Evolutionary conservation across 2,329 filamentous ascomycete genomes (phyloP).

Genomic region (Cytospora schulzeri): DNA sequence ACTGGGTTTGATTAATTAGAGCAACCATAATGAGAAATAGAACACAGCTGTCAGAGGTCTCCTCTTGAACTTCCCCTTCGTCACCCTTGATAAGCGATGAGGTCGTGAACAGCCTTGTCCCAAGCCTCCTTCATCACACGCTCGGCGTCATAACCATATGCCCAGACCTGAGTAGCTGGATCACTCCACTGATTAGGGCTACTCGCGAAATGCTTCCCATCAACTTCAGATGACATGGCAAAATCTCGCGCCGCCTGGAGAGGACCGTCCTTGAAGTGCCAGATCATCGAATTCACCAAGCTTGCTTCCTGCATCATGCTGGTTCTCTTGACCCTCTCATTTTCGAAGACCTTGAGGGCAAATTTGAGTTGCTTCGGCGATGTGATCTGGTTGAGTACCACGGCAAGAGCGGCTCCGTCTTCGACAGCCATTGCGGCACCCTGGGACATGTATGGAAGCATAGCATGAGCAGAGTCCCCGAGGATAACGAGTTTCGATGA

Average conservation of each 20-base stretch:
- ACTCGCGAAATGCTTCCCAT: constrained; percentile 38
- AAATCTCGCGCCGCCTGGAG: constrained; percentile 44
- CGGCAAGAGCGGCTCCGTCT: constrained; percentile 43
- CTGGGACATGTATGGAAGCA: constrained; percentile 48
- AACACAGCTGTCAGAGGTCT: background rate
- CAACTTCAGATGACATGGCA: constrained; percentile 44
- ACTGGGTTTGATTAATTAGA: too few relatives aligned
- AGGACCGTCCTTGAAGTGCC: constrained; percentile 49
- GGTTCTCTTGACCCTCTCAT: constrained; percentile 38
- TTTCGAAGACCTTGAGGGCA: constrained; percentile 42
- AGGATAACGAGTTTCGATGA: constrained; percentile 40
- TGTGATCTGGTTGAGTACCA: constrained; percentile 36
- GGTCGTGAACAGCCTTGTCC: constrained; percentile 15
- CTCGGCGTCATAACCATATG: constrained; percentile 52
- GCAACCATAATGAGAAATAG: background rate
- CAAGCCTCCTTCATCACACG: constrained; percentile 39
- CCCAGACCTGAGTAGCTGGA: constrained; percentile 48
- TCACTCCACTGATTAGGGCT: constrained; percentile 54
- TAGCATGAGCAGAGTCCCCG: constrained; percentile 47
- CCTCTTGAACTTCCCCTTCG: background rate
- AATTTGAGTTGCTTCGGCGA: constrained; percentile 33
- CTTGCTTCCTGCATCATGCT: constrained; percentile 47
- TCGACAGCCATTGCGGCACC: constrained; percentile 48
- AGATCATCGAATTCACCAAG: constrained; percentile 48
- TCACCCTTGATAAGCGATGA: background rate